Conservation (phyloP, 306 rosid species). For the Fragaria ananassa region DNA sequence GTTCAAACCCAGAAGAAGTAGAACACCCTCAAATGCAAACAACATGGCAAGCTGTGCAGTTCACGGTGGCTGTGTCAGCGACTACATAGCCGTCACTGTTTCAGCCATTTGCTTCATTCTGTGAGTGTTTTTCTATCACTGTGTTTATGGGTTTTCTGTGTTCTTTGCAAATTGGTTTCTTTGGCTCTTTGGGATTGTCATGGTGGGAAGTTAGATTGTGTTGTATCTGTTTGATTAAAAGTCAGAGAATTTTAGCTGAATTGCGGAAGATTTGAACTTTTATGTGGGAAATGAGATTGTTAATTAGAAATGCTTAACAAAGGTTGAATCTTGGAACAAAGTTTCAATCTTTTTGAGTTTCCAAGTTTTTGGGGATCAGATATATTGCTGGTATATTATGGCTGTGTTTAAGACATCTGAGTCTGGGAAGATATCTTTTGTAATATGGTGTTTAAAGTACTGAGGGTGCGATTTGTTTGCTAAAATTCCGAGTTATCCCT, state of each 20-base stretch:
- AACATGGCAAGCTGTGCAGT: constrained; percentile 62
- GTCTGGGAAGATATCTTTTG: background rate
- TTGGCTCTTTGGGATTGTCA: background rate
- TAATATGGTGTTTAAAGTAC: background rate
- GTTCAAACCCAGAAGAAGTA: background rate
- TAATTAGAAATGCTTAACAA: background rate
- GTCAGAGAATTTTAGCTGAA: background rate
- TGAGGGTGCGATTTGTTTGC: background rate
- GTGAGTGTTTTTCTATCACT: constrained; percentile 32
- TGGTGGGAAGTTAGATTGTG: background rate
- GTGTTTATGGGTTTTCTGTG: constrained; percentile 9
- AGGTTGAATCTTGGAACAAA: background rate
- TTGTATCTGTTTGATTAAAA: constrained; percentile 26
- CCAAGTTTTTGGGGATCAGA: background rate
- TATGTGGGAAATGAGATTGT: background rate
- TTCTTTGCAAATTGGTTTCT: constrained; percentile 1
- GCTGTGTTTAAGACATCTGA: background rate
- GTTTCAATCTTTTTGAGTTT: background rate
- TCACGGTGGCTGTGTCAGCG: constrained; percentile 84
- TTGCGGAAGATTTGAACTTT: background rate
- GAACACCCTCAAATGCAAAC: constrained; percentile 28
- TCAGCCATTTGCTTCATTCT: constrained; percentile 52
- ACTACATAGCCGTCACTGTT: constrained; percentile 58
- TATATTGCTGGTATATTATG: background rate
- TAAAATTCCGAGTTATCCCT: background rate